Conservation (phyloP, 1,139 yeast species). For the Geotrichum aggregatum region DNA sequence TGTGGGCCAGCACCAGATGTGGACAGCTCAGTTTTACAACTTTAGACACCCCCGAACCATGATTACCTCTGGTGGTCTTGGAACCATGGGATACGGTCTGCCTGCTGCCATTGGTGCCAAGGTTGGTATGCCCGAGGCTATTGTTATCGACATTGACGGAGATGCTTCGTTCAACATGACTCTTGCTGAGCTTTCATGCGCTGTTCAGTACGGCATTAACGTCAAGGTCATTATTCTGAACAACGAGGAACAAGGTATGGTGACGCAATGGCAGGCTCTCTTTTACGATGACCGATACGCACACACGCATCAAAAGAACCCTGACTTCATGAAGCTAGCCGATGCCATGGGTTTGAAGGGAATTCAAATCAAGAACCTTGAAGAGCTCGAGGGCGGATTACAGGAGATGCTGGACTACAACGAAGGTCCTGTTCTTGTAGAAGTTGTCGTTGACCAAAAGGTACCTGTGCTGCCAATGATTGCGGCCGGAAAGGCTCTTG, state of each 20-base stretch:
- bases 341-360: constrained; percentile 92
- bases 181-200: constrained; percentile 83
- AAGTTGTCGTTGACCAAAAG: constrained; percentile 88
- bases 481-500: constrained; percentile 91
- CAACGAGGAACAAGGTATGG: constrained; percentile 99
- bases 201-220: constrained; percentile 90
- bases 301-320: constrained; percentile 93
- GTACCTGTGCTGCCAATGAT: constrained; percentile 99
- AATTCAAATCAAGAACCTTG: constrained; percentile 64
- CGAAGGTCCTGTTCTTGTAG: constrained; percentile 82
- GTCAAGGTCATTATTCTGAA: constrained; percentile 83
- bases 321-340: constrained; percentile 87
- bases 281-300: constrained; percentile 95
- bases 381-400: constrained; percentile 58
- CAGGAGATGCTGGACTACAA: constrained; percentile 67
- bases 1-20: constrained; percentile 99
- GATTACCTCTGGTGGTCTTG: constrained; percentile 96
- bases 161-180: constrained; percentile 99
- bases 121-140: constrained; percentile 88
- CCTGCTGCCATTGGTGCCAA: constrained; percentile 99
- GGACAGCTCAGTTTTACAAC: constrained; percentile 97
- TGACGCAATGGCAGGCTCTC: constrained; percentile 97
- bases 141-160: constrained; percentile 95
- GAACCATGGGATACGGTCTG: constrained; percentile 97
- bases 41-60: constrained; percentile 89